Evolutionary conservation across 805 yeast genomes (phyloP).

Genomic region (Schizosaccharomyces octosporus): DNA sequence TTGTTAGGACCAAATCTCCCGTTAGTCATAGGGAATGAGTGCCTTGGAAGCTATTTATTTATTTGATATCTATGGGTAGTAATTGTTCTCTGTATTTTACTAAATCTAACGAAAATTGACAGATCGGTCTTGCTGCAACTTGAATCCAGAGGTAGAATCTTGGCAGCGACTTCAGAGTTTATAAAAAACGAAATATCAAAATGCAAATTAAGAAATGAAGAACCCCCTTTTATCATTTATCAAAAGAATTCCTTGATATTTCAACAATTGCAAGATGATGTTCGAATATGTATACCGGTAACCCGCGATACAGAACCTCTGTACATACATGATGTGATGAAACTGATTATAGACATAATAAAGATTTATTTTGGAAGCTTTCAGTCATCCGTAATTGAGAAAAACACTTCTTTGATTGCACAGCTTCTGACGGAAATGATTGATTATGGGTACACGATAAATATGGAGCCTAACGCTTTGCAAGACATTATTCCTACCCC

Average conservation of each 20-base stretch:
- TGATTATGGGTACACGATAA: conserved; percentile 51
- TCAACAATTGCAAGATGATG: not conserved
- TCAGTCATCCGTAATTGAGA: conserved; percentile 31
- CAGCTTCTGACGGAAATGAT: conserved; percentile 53
- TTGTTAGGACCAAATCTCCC: no score
- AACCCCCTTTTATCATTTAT: not conserved
- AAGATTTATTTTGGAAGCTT: conserved; percentile 24
- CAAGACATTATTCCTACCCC: conserved; percentile 45
- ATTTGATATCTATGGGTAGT: not conserved
- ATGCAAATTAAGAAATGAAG: not conserved
- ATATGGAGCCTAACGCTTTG: conserved; percentile 46
- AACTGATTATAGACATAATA: not conserved
- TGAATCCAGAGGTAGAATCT: not conserved
- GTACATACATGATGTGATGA: not conserved
- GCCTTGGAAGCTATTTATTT: not conserved
- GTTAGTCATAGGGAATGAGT: not conserved
- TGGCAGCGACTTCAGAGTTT: not conserved
- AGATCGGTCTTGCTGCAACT: not conserved
- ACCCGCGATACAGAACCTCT: not conserved
- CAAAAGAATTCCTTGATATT: not conserved
- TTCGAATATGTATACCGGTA: not conserved
- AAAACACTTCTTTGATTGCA: conserved; percentile 46
- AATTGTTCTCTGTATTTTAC: not conserved
- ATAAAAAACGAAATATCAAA: not conserved
- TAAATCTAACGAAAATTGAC: not conserved